Evolutionary conservation across 768 basidiomycete genomes (phyloP), one percentile per base, ranked within the genome.

Genomic region (Candolleomyces aberdarensis): DNA sequence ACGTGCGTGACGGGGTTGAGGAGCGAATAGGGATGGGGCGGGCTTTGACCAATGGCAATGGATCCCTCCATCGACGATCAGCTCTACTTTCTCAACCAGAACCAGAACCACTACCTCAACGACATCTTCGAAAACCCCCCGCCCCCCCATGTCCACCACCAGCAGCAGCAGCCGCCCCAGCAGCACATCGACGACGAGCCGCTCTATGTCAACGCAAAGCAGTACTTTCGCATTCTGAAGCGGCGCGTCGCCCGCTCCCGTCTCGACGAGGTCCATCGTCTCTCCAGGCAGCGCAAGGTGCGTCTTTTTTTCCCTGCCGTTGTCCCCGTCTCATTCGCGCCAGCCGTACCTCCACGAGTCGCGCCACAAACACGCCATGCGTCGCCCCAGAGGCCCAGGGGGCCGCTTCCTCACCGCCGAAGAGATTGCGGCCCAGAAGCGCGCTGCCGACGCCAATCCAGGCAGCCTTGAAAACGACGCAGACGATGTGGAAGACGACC

Each of bases 271-370:
- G 82, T 98, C 57, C 95, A 97, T 66, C 83, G 94, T 64, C 84
- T 99, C 64, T 95, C 94, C 60, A 83, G 89, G 66, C 92, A 96
- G 73, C 83, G 97, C 71, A 98, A 99, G 86, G 96, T 92, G 44
- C 46, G 67, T 70, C 49, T 14, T 56, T 39, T 55, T 5, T 55
- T 56, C 43, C 17, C 31, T 43, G 39, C 22, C 54, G 20, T 59
- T 26, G 26, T 10, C 20, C 20, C n/a, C 46, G 17, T 62, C 58
- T 58, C 36, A 26, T n/a, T n/a, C 60, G 48, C 43, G 26, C 3
- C 50, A 97, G 96, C 96, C 97, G 1, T 99, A 98, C 76, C 88
- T 98, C 32, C 97, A 99, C 65, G 97, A 99, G 71, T 96, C 94
- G 8, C 87, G 97, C 49, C 97, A 99, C 78, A 92, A 94, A 65